Conservation (phyloP, 371 early-diverging fungal species). For the Rhizopus microsporus region DNA sequence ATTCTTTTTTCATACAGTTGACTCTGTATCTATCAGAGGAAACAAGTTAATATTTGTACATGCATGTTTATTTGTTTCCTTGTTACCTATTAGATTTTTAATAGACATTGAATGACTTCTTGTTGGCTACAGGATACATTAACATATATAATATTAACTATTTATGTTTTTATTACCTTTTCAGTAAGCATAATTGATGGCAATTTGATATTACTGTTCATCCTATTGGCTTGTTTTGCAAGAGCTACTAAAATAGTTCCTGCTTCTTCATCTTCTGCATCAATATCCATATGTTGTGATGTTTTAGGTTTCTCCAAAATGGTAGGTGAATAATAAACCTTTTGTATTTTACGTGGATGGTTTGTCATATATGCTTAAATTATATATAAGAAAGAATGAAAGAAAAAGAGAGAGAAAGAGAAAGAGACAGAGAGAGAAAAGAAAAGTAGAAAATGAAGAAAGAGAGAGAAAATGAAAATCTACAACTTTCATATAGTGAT, state of each 20-base stretch:
- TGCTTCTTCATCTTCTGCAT: slow-evolving; percentile 27
- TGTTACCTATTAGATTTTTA: slow-evolving; percentile 18
- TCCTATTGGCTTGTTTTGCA: slow-evolving; percentile 11
- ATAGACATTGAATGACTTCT: slow-evolving; percentile 25
- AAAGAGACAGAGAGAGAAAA: too few relatives aligned
- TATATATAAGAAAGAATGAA: background rate
- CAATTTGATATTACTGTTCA: background rate
- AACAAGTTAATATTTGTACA: background rate
- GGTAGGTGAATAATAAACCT: slow-evolving; percentile 21
- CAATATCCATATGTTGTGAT: slow-evolving; percentile 16
- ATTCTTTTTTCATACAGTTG: too few relatives aligned
- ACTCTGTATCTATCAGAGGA: background rate
- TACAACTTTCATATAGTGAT: too few relatives aligned
- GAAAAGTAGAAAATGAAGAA: too few relatives aligned
- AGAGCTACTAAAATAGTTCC: slow-evolving; percentile 27
- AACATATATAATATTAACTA: background rate
- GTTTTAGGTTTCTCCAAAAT: background rate
- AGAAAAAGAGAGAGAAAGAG: too few relatives aligned
- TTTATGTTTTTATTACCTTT: slow-evolving; percentile 4
- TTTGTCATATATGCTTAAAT: background rate
- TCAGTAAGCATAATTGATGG: background rate
- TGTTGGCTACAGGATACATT: slow-evolving; percentile 7
- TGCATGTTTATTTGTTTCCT: background rate
- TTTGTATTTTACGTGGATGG: slow-evolving; percentile 14
- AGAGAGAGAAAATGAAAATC: too few relatives aligned